Base-by-base conservation (phyloP, 805 yeast genomes). In the Kregervanrija fluxuum region DNA sequence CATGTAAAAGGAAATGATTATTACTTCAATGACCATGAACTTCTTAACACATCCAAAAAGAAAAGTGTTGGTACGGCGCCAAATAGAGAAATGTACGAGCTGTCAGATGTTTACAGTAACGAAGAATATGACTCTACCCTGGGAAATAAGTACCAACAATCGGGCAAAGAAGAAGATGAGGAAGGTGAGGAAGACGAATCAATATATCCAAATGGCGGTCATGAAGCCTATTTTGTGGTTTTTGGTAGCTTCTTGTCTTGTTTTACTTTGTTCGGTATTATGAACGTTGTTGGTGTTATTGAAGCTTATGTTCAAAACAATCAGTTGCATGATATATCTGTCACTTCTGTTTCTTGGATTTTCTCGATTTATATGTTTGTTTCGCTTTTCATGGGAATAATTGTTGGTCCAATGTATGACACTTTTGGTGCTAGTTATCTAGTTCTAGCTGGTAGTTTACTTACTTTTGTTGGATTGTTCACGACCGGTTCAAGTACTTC, bases 321-420 rank as follows among this genome's bases (percentile, higher is more conserved):
- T 56, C 85, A 80, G 56, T 62, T 82, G 47, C 62, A 64, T 0
- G 50, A 70, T 37, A 63, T 65, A 5, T 56, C 67, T 4, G 68
- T 78, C 3, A 70, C 82, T 1, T 62, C 76, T 1, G 70, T 80
- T 8, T 74, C 85, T 2, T 82, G 88, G 88, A 73, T 82, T 32
- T 82, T 82, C 51, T 80, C 87, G 1, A 57, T 81, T 33, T 75
- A 70, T 54, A 61, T 74, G 46, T 74, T 79, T 36, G 57, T 80
- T 12, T 66, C 75, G 2, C 75, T 75, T 51, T 56, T 66, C 22
- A 53, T 64, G 8, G 70, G 71, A 2, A 48, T 70, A 12, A 39
- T 59, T n/a, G 53, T 57, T 11, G 63, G 82, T 16, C 74, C 79
- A 3, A 59, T 78, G 28, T 84, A 82, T 57, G 90, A 84, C 57